Evolutionary conservation across 352 stramenopile species (phyloP).

Genomic region (Phytopythium cucurbitacearum): DNA sequence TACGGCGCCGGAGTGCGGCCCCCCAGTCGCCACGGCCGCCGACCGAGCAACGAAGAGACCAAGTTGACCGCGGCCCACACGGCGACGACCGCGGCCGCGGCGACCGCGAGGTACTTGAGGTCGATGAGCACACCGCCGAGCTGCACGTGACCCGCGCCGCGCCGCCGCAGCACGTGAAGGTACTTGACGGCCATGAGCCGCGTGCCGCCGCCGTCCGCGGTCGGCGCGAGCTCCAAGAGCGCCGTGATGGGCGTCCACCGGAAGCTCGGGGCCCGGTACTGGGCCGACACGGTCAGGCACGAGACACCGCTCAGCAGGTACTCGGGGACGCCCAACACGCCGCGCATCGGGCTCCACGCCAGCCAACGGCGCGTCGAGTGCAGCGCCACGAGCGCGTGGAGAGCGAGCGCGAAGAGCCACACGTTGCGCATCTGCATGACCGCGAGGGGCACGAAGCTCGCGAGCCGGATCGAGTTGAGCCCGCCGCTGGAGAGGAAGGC

Average conservation of each 20-base stretch:
- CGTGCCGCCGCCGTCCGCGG: too few species aligned
- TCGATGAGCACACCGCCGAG: slow-evolving; percentile 29
- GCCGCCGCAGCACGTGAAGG: slow-evolving; percentile 11
- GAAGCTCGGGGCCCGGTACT: slow-evolving; percentile 13
- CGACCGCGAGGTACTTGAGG: slow-evolving; percentile 24
- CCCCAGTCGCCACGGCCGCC: not conserved
- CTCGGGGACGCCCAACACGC: slow-evolving; percentile 25
- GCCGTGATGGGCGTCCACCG: too few species aligned
- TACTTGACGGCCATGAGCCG: not conserved
- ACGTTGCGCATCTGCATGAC: slow-evolving; percentile 45
- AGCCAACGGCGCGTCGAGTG: slow-evolving; percentile 11
- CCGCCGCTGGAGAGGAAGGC: slow-evolving; percentile 26
- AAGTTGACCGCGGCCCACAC: slow-evolving; percentile 1
- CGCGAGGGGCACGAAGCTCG: slow-evolving; percentile 20
- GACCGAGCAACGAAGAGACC: not conserved
- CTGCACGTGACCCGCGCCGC: slow-evolving; percentile 13
- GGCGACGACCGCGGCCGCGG: slow-evolving; percentile 1
- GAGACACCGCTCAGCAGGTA: slow-evolving; percentile 31
- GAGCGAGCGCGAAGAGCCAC: slow-evolving; percentile 31
- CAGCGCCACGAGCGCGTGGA: slow-evolving; percentile 17
- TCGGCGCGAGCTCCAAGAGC: too few species aligned
- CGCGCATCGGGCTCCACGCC: slow-evolving; percentile 4
- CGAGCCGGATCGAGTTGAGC: slow-evolving; percentile 16
- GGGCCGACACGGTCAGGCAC: slow-evolving; percentile 21
- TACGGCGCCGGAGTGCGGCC: slow-evolving; percentile 19